Conservation (phyloP, 202 grass and related monocot genomes). For the Hordeum pubiflorum region DNA sequence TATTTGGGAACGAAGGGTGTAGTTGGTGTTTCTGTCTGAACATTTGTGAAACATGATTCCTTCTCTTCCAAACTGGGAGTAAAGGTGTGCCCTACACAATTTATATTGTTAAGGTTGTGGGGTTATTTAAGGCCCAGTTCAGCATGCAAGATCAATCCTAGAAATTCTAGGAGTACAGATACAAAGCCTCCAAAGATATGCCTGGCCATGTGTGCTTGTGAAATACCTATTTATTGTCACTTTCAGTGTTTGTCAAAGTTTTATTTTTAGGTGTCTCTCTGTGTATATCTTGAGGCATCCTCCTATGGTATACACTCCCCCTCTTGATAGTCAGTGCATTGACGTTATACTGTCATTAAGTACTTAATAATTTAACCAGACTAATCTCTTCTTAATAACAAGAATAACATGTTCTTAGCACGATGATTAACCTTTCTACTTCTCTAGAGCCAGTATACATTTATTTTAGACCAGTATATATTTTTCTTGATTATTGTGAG, state of each 20-base stretch:
- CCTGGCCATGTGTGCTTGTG: neutral
- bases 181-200: neutral
- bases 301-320: too few relatives aligned
- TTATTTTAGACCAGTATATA: neutral
- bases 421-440: neutral
- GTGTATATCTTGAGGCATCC: too few relatives aligned
- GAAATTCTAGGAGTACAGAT: neutral
- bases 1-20: too few relatives aligned
- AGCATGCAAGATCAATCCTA: neutral
- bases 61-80: slow-evolving; percentile 3
- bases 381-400: neutral
- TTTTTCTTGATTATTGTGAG: neutral
- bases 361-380: neutral
- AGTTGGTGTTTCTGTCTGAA: neutral
- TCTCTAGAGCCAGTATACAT: neutral
- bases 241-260: neutral
- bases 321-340: too few relatives aligned
- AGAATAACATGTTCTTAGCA: neutral
- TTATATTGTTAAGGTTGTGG: slow-evolving; percentile 28
- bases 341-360: too few relatives aligned
- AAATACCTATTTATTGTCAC: neutral
- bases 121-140: slow-evolving; percentile 1
- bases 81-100: slow-evolving; percentile 24
- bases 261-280: neutral
- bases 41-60: slow-evolving; percentile 42